Percentiles rank a stretch among this genome's conserved stretches.
Conservation (phyloP, 768 basidiomycete genomes). For the Coprinellus micaceus region DNA sequence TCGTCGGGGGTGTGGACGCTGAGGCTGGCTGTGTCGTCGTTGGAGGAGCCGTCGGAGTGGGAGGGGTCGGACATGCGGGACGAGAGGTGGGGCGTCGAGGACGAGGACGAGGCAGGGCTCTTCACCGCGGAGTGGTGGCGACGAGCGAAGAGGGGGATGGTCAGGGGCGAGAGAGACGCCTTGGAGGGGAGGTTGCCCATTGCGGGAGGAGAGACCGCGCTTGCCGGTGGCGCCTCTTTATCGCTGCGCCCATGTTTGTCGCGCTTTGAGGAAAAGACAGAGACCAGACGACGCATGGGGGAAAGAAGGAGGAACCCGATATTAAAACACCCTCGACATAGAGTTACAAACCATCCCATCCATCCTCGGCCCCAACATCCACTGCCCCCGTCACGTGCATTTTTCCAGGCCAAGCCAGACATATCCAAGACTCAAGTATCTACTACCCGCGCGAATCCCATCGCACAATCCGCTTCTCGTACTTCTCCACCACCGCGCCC, state of each 20-base stretch:
- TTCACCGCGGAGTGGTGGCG: slow-evolving; percentile 8
- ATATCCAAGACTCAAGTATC: slow-evolving; percentile 14
- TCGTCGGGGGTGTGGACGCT: slow-evolving; percentile 62
- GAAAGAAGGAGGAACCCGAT: slow-evolving; percentile 13
- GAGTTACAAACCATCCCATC: not conserved
- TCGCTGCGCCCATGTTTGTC: slow-evolving; percentile 32
- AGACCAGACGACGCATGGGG: slow-evolving; percentile 61
- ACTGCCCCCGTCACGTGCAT: not conserved
- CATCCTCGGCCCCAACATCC: too few species aligned
- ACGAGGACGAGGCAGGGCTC: slow-evolving; percentile 19
- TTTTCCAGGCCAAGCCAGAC: slow-evolving; percentile 8
- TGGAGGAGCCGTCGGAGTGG: slow-evolving; percentile 60
- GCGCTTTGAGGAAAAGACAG: slow-evolving; percentile 48
- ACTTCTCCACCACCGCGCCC: slow-evolving; percentile 52
- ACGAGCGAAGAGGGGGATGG: slow-evolving; percentile 12
- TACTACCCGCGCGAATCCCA: slow-evolving; percentile 39
- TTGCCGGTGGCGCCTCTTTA: not conserved
- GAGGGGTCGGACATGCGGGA: slow-evolving; percentile 31
- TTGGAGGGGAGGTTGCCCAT: slow-evolving; percentile 7
- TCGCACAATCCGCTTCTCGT: slow-evolving; percentile 58
- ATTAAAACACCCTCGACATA: not conserved
- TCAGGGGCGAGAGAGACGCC: slow-evolving; percentile 10
- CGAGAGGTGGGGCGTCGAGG: slow-evolving; percentile 31
- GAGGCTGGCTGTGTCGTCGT: slow-evolving; percentile 52
- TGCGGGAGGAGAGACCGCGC: slow-evolving; percentile 4